Evolutionary conservation across 2,329 filamentous ascomycete genomes (phyloP).

Genomic region (Kalmusia sp.): DNA sequence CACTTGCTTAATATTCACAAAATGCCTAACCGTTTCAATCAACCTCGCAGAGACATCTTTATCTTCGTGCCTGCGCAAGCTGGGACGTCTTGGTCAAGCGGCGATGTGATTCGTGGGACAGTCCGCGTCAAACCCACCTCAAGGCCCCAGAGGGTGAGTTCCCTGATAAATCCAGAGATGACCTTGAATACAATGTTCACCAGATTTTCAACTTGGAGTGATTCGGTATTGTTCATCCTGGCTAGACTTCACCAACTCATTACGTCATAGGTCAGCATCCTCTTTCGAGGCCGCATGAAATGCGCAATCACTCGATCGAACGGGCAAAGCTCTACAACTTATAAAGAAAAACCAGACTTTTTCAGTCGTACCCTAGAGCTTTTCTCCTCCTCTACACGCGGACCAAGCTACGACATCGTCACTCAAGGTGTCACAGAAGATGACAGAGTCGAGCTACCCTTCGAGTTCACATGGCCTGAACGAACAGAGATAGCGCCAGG

Average conservation of each 20-base stretch:
- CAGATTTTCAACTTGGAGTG: background rate
- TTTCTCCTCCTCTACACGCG: conserved; percentile 23
- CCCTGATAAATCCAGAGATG: conserved; percentile 25
- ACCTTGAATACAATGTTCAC: conserved; percentile 19
- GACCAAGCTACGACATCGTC: conserved; percentile 30
- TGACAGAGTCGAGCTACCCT: conserved; percentile 32
- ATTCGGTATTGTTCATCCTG: background rate
- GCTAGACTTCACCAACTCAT: background rate
- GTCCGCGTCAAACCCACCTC: conserved; percentile 27
- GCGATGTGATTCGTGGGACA: conserved; percentile 27
- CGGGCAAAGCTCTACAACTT: conserved; percentile 3
- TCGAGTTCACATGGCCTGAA: conserved; percentile 34
- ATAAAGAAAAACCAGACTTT: conserved; percentile 21
- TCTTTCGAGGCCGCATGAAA: conserved; percentile 10
- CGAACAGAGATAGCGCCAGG: conserved; percentile 15
- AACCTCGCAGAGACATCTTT: background rate
- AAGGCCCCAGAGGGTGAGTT: conserved; percentile 22
- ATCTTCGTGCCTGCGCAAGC: background rate
- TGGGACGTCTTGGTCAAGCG: conserved; percentile 19
- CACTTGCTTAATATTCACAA: background rate
- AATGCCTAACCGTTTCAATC: conserved; percentile 2
- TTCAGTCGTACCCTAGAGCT: conserved; percentile 25
- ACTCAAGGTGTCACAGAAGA: conserved; percentile 23
- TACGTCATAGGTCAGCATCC: conserved; percentile 9
- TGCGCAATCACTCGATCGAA: conserved; percentile 2